A percentile compares a stretch with the other conserved stretches of the same genome.
Evolutionary conservation across 192 early-diverging fungal species (phyloP).

Genomic region (Coemansia sp.): DNA sequence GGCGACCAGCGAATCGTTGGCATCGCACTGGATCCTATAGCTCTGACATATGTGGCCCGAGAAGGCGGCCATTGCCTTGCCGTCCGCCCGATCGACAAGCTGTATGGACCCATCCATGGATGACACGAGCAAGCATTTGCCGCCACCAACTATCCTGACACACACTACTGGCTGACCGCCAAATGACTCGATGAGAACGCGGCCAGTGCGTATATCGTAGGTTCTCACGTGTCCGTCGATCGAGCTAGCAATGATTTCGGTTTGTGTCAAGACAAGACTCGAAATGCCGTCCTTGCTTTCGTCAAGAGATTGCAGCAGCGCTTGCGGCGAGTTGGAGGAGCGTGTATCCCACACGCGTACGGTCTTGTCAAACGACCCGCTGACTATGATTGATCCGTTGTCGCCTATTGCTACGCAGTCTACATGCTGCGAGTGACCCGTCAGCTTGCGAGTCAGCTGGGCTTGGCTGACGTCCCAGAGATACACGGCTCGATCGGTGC

Average conservation of each 20-base stretch:
- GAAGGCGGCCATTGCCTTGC: conserved; percentile 69
- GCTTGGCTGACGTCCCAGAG: conserved; percentile 86
- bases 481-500: conserved; percentile 70
- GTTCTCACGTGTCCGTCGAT: conserved; percentile 80
- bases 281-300: conserved; percentile 87
- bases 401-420: conserved; percentile 82
- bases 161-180: conserved; percentile 80
- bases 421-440: conserved; percentile 79
- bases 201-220: conserved; percentile 83
- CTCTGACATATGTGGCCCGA: conserved; percentile 76
- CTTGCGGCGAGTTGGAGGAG: conserved; percentile 25
- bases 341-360: conserved; percentile 55
- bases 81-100: conserved; percentile 77
- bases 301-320: conserved; percentile 78
- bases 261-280: conserved; percentile 65
- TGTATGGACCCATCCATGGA: conserved; percentile 78
- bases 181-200: conserved; percentile 66
- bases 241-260: conserved; percentile 77
- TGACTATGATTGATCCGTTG: conserved; percentile 73
- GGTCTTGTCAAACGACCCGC: conserved; percentile 68
- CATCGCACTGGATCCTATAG: conserved; percentile 72
- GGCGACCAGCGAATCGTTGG: conserved; percentile 72
- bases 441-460: conserved; percentile 66
- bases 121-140: conserved; percentile 71
- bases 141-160: conserved; percentile 62